Evolutionary conservation across 768 basidiomycete species (phyloP).

Genomic region (Dioszegia aurantiaca): DNA sequence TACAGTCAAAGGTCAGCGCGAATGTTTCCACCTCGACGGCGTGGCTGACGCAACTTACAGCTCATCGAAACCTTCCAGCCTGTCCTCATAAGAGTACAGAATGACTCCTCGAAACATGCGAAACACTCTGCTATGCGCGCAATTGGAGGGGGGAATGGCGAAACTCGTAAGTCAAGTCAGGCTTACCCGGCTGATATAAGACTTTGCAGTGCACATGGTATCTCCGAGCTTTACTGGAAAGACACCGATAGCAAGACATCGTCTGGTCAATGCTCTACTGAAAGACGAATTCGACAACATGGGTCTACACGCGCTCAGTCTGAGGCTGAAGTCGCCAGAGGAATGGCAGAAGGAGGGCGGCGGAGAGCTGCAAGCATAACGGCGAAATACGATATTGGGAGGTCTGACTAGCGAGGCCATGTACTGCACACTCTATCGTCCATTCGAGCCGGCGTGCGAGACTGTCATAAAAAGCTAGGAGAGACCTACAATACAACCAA

Average conservation of each 20-base stretch:
- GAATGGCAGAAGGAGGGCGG: conserved; percentile 50
- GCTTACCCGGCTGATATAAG: conserved; percentile 19
- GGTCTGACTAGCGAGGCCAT: no score
- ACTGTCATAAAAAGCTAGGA: background rate
- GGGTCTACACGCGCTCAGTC: conserved; percentile 55
- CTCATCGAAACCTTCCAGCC: conserved; percentile 52
- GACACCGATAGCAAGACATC: conserved; percentile 53
- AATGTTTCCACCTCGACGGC: background rate
- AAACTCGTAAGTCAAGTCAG: conserved; percentile 51
- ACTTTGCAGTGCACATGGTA: conserved; percentile 48
- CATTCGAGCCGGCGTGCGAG: background rate
- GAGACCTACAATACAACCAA: conserved; percentile 12
- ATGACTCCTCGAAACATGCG: conserved; percentile 53
- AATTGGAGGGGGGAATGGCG: conserved; percentile 53
- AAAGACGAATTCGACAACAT: conserved; percentile 53
- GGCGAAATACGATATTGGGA: no score
- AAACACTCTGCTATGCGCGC: conserved; percentile 55
- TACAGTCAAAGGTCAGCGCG: conserved; percentile 47
- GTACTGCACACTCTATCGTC: background rate
- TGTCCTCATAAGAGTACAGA: conserved; percentile 48
- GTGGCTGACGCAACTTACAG: conserved; percentile 29
- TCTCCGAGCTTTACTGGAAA: conserved; percentile 45
- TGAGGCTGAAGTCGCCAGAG: conserved; percentile 52
- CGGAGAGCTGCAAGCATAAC: background rate
- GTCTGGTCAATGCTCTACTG: conserved; percentile 54